Base-by-base conservation (phyloP, 2,329 filamentous ascomycete species). In the Fusarium tjaetaba region DNA sequence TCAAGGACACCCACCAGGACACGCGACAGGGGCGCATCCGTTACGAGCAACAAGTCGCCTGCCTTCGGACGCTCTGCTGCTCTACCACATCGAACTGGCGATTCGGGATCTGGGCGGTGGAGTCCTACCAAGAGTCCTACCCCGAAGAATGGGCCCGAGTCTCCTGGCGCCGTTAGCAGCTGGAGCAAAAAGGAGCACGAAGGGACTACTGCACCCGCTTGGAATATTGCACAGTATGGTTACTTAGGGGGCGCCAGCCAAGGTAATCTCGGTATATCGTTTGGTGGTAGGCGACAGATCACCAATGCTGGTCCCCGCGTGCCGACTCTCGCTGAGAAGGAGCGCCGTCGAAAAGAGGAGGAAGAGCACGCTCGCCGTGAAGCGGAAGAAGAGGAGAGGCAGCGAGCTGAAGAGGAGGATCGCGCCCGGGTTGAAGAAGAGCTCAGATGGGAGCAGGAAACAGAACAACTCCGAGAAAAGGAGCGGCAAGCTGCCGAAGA, bases 161-260 rank as follows among this genome's bases (percentile, higher is more conserved):
- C 90, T 58, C 86, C 89, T 43, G 79, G 83, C 36, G 82, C 86
- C 4, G 90, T 96, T 70, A 97, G 93, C 80, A 97, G 91, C 82
- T 98, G 96, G 96, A 97, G 94, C 82, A 97, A 91, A 81, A 94
- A 89, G 81, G 88, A 89, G 62, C 94, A 98, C 76, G 93, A 98
- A 81, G 90, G 89, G 22, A 88, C 88, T 49, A 98, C 95, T 4
- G 88, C 92, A 32, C 96, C 96, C 1, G 96, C 96, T 4, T 99
- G 96, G 96, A 99, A 98, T 80, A 98, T 98, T 76, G 93, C 95
- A 65, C 96, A 99, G 81, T 99, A 99, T 80, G 95, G 96, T 13
- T 99, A 98, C 83, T 96, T 98, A 93, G 96, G 96, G 65, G 96
- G 96, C 55, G 96, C 96, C 32, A 98, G 94, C 79, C 96, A 99